Conservation (phyloP, 345 rosid species). For the Salix koriyanagi region DNA sequence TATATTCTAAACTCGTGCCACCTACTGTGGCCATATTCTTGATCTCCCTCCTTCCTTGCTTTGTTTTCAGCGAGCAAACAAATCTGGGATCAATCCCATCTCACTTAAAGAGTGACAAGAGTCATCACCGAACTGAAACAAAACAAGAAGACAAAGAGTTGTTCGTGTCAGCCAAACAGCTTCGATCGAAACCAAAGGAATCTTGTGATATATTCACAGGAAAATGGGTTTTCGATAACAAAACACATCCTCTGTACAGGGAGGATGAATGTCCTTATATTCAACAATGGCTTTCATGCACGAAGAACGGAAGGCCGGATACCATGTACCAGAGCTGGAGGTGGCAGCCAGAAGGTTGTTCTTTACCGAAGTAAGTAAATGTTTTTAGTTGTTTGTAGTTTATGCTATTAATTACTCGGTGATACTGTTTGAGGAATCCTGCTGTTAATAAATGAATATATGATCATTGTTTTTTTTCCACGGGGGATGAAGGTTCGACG, state of each 20-base stretch:
- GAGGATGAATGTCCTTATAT: conserved; percentile 21
- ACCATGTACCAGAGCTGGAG: conserved; percentile 30
- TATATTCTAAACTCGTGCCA: no score
- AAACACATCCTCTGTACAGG: conserved; percentile 19
- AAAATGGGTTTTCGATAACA: conserved; percentile 25
- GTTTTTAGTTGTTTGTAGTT: not conserved
- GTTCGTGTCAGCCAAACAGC: not conserved
- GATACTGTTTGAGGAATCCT: no score
- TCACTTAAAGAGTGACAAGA: no score
- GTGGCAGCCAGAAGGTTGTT: conserved; percentile 29
- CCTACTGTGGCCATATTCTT: no score
- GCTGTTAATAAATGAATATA: not conserved
- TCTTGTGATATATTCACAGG: conserved; percentile 25
- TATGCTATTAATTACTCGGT: not conserved
- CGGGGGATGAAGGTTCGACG: conserved; percentile 39
- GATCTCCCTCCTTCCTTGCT: no score
- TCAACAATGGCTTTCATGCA: conserved; percentile 18
- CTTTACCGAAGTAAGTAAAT: conserved; percentile 22
- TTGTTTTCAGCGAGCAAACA: no score
- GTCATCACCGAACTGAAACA: not conserved
- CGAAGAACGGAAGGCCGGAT: conserved; percentile 25
- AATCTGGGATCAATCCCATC: no score
- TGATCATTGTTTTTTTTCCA: not conserved
- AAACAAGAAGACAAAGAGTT: not conserved
- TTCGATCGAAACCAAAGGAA: conserved; percentile 2